Conservation (phyloP, 2,329 filamentous ascomycete species). For the Elsinoe fawcettii region DNA sequence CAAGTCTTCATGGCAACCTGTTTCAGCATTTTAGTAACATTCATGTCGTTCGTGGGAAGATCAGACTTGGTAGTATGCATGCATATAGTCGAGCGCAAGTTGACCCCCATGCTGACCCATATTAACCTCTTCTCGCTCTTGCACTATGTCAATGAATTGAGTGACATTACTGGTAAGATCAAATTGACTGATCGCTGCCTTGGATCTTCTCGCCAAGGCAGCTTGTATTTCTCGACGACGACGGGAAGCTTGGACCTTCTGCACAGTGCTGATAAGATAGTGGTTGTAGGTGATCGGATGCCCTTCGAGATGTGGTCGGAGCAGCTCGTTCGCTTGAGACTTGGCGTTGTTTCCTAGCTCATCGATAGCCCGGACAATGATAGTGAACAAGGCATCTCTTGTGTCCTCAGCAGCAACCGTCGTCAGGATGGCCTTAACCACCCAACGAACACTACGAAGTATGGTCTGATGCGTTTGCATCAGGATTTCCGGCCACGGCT, state of each 20-base stretch:
- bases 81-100: conserved; percentile 26
- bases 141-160: conserved; percentile 18
- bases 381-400: conserved; percentile 11
- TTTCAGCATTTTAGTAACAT: conserved; percentile 3
- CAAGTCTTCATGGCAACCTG: conserved; percentile 37
- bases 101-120: conserved; percentile 28
- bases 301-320: conserved; percentile 17
- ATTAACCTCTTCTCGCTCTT: conserved; percentile 22
- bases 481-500: conserved; percentile 43
- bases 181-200: conserved; percentile 13
- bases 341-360: conserved; percentile 11
- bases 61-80: conserved; percentile 27
- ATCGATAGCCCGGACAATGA: conserved; percentile 15
- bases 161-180: conserved; percentile 11
- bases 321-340: conserved; percentile 18
- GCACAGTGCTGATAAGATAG: conserved; percentile 30
- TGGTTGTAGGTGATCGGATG: conserved; percentile 34
- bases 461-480: conserved; percentile 18
- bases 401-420: conserved; percentile 16
- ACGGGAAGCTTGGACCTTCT: conserved; percentile 24
- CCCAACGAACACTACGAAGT: conserved; percentile 25
- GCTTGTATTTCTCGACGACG: conserved; percentile 19
- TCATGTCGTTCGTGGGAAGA: background rate
- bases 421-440: conserved; percentile 10
- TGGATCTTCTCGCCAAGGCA: conserved; percentile 17